phyloP scores from a whole-genome alignment of 179 eudicot species.

The Corrigiola litoralis region DNA sequence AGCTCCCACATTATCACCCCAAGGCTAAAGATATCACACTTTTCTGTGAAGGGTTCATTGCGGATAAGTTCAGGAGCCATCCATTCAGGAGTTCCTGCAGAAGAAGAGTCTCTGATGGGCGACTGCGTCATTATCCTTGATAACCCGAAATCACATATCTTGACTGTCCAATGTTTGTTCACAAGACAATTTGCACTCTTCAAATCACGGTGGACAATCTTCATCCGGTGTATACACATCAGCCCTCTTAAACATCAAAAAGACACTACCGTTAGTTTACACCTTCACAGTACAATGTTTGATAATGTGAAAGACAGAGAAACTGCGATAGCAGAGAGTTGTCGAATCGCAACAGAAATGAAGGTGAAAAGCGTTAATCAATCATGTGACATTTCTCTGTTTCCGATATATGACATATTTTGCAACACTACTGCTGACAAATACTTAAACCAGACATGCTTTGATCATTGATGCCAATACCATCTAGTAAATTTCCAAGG shows the following conservation, averaged over 20 bases:
- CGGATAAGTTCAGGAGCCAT: conserved; percentile 99
- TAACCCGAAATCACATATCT: conserved; percentile 92
- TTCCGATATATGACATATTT: background rate
- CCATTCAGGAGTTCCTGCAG: conserved; percentile 99
- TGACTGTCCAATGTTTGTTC: conserved; percentile 87
- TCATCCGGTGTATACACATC: conserved; percentile 97
- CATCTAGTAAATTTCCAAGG: too few relatives aligned
- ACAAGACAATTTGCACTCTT: conserved; percentile 98
- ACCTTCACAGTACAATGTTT: background rate
- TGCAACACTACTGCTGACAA: too few relatives aligned
- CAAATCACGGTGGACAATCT: conserved; percentile 85
- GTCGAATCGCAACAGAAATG: background rate
- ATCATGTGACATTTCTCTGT: background rate
- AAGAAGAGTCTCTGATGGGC: conserved; percentile 53
- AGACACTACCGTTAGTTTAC: conserved; percentile 12
- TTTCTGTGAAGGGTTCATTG: conserved; percentile 83
- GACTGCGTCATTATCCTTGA: conserved; percentile 62
- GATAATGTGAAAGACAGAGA: too few relatives aligned
- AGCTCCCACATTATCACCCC: conserved; percentile 99
- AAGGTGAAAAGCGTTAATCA: too few relatives aligned
- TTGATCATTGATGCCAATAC: too few relatives aligned
- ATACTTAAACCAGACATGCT: too few relatives aligned
- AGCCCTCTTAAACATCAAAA: conserved; percentile 56
- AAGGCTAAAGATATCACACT: conserved; percentile 94
- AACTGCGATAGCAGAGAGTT: background rate